Conservation (phyloP, 2,329 filamentous ascomycete species). For the Pseudodiploospora longispora region DNA sequence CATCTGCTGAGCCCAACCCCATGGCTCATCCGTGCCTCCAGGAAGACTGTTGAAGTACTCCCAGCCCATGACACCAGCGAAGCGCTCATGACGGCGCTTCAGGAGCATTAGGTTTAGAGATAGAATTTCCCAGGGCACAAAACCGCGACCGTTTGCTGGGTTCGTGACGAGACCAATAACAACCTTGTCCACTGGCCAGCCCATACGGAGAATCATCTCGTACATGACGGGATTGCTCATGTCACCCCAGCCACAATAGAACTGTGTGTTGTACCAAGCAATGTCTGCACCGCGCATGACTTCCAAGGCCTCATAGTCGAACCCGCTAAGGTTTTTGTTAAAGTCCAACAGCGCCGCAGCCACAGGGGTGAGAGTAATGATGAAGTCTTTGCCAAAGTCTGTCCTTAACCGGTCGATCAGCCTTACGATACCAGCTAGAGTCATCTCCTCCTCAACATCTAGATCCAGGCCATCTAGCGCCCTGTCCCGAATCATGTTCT, state of each 20-base stretch:
- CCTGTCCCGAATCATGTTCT: slow-evolving; percentile 53
- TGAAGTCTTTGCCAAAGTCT: slow-evolving; percentile 63
- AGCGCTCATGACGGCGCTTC: slow-evolving; percentile 48
- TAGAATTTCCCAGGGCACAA: slow-evolving; percentile 40
- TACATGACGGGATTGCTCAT: slow-evolving; percentile 39
- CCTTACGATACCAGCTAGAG: slow-evolving; percentile 55
- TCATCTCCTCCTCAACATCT: slow-evolving; percentile 72
- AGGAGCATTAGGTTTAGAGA: slow-evolving; percentile 34
- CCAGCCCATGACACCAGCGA: slow-evolving; percentile 91
- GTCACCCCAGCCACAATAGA: slow-evolving; percentile 84
- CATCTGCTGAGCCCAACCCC: slow-evolving; percentile 71
- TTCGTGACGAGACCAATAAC: slow-evolving; percentile 78
- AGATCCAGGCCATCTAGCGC: slow-evolving; percentile 65
- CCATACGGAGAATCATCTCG: slow-evolving; percentile 45
- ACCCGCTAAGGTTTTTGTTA: slow-evolving; percentile 63
- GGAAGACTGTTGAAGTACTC: slow-evolving; percentile 84
- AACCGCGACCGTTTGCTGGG: slow-evolving; percentile 59
- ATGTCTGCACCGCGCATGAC: slow-evolving; percentile 57
- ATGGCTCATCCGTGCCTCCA: slow-evolving; percentile 53
- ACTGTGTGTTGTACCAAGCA: slow-evolving; percentile 83
- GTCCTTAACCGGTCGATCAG: slow-evolving; percentile 58
- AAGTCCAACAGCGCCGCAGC: slow-evolving; percentile 58
- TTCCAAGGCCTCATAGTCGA: slow-evolving; percentile 71
- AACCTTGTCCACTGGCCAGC: slow-evolving; percentile 66
- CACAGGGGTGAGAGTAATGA: slow-evolving; percentile 76